Evolutionary conservation across 2,329 filamentous ascomycete genomes (phyloP).

Genomic region (Cercospora beticola): DNA sequence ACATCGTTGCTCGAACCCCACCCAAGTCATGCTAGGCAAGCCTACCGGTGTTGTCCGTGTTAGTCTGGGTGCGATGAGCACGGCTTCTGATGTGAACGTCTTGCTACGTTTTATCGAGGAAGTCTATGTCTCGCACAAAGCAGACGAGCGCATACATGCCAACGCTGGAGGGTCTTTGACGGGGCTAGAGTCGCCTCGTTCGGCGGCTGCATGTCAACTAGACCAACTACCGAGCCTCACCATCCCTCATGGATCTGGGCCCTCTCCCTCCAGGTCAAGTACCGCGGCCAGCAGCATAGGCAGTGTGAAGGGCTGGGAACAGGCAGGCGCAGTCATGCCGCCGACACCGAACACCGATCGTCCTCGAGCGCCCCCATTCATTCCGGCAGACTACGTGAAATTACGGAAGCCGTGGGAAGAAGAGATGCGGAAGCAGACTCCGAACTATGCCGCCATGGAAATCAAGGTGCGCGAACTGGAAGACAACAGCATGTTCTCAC

Average conservation of each 20-base stretch:
- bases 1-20: constrained; percentile 57
- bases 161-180: constrained; percentile 9
- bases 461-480: constrained; percentile 36
- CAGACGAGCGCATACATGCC: constrained; percentile 11
- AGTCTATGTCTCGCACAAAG: constrained; percentile 29
- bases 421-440: constrained; percentile 31
- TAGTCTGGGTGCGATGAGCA: constrained; percentile 63
- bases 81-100: constrained; percentile 55
- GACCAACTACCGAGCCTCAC: constrained; percentile 17
- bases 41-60: constrained; percentile 62
- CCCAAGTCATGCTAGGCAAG: constrained; percentile 54
- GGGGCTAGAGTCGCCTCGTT: constrained; percentile 11
- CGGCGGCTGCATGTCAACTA: neutral
- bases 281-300: constrained; percentile 21
- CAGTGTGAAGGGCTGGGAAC: constrained; percentile 22
- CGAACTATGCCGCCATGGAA: constrained; percentile 30
- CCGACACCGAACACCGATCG: constrained; percentile 21
- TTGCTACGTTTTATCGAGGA: constrained; percentile 55
- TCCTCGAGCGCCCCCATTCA: constrained; percentile 32
- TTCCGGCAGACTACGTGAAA: constrained; percentile 36
- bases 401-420: constrained; percentile 36
- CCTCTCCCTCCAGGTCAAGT: constrained; percentile 17
- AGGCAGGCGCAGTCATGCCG: constrained; percentile 16
- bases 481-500: constrained; percentile 27
- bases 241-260: constrained; percentile 21